Base-by-base conservation (phyloP, 306 rosid genomes). In the Medicago lupulina region DNA sequence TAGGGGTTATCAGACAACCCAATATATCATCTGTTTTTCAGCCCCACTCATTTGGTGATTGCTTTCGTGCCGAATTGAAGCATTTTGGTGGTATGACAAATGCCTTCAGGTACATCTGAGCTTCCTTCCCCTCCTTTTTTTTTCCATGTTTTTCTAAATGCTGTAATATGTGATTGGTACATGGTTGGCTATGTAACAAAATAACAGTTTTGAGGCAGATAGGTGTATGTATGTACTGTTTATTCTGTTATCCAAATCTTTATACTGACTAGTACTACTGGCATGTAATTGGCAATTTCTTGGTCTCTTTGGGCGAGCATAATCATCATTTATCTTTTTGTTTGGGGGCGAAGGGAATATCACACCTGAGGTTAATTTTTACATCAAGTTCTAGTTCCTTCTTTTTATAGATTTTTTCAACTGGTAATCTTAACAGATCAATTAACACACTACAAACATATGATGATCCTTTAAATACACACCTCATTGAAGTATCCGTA, bases 31-130 rank as follows among this genome's bases (percentile, higher is more conserved):
- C 34, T 23, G 55, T 82, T 38, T 55, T 28, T 51, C 80, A 59
- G 43, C 17, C 67, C 59, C 25, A 17, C 61, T 57, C 19, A 28
- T n/a, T 28, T 58, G 54, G 39, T 47, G 40, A 25, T 66, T 49
- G 46, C 36, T 59, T 74, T 65, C 34, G 9, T 3, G 3, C 18
- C 2, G 5, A 77, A 67, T 50, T 59, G 72, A 39, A 38, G 76
- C 19, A 41, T 21, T 31, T 39, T 67, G 61, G 36, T 71, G 65
- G 65, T 46, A 46, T 67, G 9, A 18, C 67, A 58, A 43, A 73
- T 82, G 61, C 23, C 82, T 61, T 73, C 72, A 73, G 85, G 80
- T 83, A 54, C 70, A 53, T 17, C 23, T 19, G 11, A 8, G 16
- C 69, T 67, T 43, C 4, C 36, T 43, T 7, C 36, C 51, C 38